A percentile compares a stretch with the other conserved stretches of the same genome.
These are phyloP conservation scores for Diutina scorzettiae DNA, from an alignment of 1,139 yeast genomes.

Conservation along the genomic window DNA sequence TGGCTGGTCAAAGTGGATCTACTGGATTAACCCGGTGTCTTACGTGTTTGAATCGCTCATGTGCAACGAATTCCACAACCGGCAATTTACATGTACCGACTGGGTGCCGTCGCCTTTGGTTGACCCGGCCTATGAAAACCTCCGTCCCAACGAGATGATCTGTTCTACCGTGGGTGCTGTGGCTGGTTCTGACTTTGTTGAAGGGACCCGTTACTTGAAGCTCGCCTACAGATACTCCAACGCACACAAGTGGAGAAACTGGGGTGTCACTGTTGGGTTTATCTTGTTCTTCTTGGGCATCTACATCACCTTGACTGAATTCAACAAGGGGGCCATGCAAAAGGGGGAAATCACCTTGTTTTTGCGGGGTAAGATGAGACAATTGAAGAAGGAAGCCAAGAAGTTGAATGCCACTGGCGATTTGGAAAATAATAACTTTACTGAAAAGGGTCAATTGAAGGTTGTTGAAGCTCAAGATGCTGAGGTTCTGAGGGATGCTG, in stretches of 20 bases:
- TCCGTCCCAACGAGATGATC: constrained; percentile 28
- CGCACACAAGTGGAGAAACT: constrained; percentile 72
- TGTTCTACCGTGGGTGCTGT: constrained; percentile 56
- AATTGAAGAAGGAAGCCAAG: constrained; percentile 3
- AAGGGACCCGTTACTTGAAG: constrained; percentile 46
- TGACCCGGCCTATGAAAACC: constrained; percentile 26
- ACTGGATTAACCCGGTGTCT: constrained; percentile 12
- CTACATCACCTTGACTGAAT: constrained; percentile 49
- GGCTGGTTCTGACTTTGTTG: constrained; percentile 42
- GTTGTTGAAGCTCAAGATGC: background rate
- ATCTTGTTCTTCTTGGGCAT: constrained; percentile 40
- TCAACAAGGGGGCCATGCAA: constrained; percentile 63
- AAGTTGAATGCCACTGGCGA: background rate
- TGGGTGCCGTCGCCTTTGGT: constrained; percentile 34
- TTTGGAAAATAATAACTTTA: background rate
- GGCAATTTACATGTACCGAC: constrained; percentile 28
- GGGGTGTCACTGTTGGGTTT: constrained; percentile 57
- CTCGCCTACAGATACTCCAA: constrained; percentile 36
- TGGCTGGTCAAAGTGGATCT: constrained; percentile 13
- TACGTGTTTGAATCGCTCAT: constrained; percentile 12
- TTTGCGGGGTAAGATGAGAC: constrained; percentile 23
- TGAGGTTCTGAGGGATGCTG: constrained; percentile 11
- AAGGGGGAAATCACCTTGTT: constrained; percentile 74
- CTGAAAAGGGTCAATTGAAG: constrained; percentile 1
- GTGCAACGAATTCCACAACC: constrained; percentile 12